Conservation (phyloP, 441 rosid genomes). For the Gossypium lobatum region DNA sequence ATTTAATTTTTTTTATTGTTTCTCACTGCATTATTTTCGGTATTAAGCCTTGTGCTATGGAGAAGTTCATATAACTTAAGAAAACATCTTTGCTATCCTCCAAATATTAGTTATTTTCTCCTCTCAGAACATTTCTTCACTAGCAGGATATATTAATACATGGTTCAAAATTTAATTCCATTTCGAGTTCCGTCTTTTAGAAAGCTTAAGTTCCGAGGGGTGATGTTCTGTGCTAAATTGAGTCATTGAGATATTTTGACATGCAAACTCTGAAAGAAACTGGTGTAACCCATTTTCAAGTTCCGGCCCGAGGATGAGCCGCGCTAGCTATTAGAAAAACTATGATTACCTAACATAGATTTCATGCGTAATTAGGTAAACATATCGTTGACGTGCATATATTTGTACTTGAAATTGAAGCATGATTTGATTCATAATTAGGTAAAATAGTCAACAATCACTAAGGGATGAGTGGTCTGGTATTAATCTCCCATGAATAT, state of each 20-base stretch:
- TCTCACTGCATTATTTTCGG: background rate
- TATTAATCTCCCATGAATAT: background rate
- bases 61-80: background rate
- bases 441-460: background rate
- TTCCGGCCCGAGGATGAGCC: background rate
- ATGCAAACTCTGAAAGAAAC: slow-evolving; percentile 2
- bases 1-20: background rate
- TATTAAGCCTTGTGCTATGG: background rate
- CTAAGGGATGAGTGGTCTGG: background rate
- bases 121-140: background rate
- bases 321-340: background rate
- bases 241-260: background rate
- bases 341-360: background rate
- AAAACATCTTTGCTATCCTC: background rate
- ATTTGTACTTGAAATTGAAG: background rate
- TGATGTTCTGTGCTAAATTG: background rate
- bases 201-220: background rate
- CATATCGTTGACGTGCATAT: background rate
- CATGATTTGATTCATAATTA: background rate
- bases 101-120: background rate
- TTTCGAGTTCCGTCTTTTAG: background rate
- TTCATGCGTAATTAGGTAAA: background rate
- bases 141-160: background rate
- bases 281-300: background rate
- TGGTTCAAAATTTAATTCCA: background rate